A percentile compares a stretch with the other conserved stretches of the same genome.
Evolutionary conservation across 108 stramenopile species (phyloP).

Genomic region (Cyclotella cryptica): DNA sequence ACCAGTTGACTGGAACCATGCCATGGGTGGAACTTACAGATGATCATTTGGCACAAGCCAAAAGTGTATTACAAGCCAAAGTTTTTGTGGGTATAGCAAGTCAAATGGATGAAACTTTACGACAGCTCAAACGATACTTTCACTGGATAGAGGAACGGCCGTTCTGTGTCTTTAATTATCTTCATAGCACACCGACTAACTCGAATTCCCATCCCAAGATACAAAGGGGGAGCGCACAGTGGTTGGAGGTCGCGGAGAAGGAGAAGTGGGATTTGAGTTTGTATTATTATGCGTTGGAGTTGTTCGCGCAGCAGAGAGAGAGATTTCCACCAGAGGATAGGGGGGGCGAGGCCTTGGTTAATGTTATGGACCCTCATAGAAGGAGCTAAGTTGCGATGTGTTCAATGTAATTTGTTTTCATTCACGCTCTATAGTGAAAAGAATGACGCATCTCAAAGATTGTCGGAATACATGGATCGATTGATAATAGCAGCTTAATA

Average conservation of each 20-base stretch:
- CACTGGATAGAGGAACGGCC: constrained; percentile 36
- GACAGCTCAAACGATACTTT: constrained; percentile 36
- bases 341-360: constrained; percentile 2
- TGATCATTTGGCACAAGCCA: constrained; percentile 38
- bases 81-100: constrained; percentile 39
- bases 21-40: constrained; percentile 38
- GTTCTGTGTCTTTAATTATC: constrained; percentile 18
- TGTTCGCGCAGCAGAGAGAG: constrained; percentile 31
- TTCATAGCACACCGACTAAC: constrained; percentile 20
- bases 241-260: constrained; percentile 18
- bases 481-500: neutral
- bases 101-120: constrained; percentile 47
- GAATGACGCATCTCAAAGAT: neutral
- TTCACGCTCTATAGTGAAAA: neutral
- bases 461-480: neutral
- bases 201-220: constrained; percentile 25
- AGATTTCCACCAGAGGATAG: constrained; percentile 14
- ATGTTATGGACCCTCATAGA: neutral
- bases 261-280: constrained; percentile 40
- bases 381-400: no score
- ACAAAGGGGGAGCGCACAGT: constrained; percentile 12
- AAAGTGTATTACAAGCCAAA: constrained; percentile 23
- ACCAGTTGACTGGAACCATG: constrained; percentile 48
- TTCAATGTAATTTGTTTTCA: neutral
- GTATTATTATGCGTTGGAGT: constrained; percentile 37